Evolutionary conservation across 1,284 basidiomycete species (phyloP), one percentile per base, ranked within the genome.

Genomic region (Lentinula novae-zelandiae): DNA sequence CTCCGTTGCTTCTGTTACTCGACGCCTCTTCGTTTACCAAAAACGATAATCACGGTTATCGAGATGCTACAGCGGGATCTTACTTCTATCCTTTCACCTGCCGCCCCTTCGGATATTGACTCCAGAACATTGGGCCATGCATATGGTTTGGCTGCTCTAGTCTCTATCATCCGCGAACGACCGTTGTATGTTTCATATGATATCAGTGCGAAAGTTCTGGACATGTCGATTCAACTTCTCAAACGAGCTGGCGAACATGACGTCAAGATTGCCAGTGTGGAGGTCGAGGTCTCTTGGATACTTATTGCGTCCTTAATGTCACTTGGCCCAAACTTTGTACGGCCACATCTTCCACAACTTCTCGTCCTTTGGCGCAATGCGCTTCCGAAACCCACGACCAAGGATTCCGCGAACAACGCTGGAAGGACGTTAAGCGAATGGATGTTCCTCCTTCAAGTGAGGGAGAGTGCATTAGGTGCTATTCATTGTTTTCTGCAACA

Each of bases 281-380:
- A 98, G 71, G 89, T 98, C 9, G 94, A 96, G 69, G 89, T 96
- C 2, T 95, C 96, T 0, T 99, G 97, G 97, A 94, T 90, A 13
- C 78, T 94, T 42, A 92, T 99, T 60, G 89, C 92, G 0, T 88
- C 94, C 0, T 78, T 99, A 54, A 95, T 98, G 90, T 84, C 91
- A 3, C 87, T 98, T 3, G 96, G 96, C 0, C 94, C 93, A 5
- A 91, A 94, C 67, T 98, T 98, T 68, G 93, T 98, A 54, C 87
- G 93, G 38, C 85, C 92, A 0, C 95, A 98, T 72, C 82, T 98
- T 0, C 90, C 95, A 0, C 95, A 98, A 68, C 80, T 99, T 6
- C 83, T 99, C 31, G 92, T 96, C 0, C 83, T 99, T 1, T 99
- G 97, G 97, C 82, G 96, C 39, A 99, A 99, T 68, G 95, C 97